Evolutionary conservation across 2,329 filamentous ascomycete species (phyloP).

Genomic region (Nemania sp.): DNA sequence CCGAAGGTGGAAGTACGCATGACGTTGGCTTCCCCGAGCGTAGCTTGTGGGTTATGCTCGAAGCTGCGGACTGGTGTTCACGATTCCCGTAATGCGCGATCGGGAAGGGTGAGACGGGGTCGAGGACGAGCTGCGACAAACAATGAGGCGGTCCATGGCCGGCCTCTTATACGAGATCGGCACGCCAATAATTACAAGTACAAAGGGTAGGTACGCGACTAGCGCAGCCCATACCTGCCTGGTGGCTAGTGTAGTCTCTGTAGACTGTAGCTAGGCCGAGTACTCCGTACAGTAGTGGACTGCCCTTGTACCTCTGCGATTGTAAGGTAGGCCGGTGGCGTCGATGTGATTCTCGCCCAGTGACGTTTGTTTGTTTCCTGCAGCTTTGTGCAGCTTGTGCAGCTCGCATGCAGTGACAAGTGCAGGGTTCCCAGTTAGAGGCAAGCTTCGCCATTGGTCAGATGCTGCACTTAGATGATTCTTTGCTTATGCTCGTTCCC

Average conservation of each 20-base stretch:
- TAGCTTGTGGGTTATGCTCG: conserved; percentile 2
- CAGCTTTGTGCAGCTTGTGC: conserved; percentile 15
- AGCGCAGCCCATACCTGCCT: no score
- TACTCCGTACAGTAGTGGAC: no score
- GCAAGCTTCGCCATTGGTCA: conserved; percentile 20
- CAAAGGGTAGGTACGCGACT: no score
- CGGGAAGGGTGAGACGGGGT: conserved; percentile 10
- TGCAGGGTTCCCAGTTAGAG: conserved; percentile 14
- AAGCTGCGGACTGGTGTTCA: no score
- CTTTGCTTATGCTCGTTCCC: neutral
- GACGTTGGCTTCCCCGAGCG: conserved; percentile 3
- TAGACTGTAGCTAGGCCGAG: no score
- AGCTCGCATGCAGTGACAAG: conserved; percentile 3
- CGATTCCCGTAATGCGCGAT: no score
- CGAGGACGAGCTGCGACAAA: neutral
- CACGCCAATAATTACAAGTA: no score
- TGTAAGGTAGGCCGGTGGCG: no score
- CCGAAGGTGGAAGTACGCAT: conserved; percentile 24
- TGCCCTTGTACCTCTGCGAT: no score
- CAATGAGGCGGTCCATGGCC: neutral
- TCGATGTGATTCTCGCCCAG: neutral
- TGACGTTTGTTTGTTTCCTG: conserved; percentile 12
- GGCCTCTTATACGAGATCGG: conserved; percentile 14
- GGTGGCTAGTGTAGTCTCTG: no score
- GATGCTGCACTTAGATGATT: conserved; percentile 8